Evolutionary conservation across 2,329 filamentous ascomycete species (phyloP), one percentile per base, ranked within the genome.

Genomic region (Nothomitra cinnamomea): DNA sequence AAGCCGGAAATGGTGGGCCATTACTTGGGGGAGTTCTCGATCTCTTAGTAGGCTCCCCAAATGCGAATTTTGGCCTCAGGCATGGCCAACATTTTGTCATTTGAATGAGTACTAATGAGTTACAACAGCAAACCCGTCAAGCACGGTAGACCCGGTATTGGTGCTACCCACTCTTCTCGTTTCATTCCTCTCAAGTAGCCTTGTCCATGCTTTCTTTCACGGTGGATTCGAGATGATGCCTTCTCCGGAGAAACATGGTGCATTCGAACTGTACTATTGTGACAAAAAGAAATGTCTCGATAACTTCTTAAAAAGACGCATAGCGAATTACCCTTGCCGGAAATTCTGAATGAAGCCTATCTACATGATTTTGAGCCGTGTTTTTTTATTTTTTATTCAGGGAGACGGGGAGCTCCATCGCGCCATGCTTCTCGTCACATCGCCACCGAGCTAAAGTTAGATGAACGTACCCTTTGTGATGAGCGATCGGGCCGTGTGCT

Each of bases 1-100:
- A 95, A 95, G 84, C 92, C 92, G 66, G 92, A 98, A 82, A 98
- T 98, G 92, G 92, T 98, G 74, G 92, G 92, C 72, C 90, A 96
- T 80, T 95, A 95, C 81, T 80, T 98, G 63, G 92, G 80, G 69
- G 92, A 98, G 78, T 98, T 98, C 82, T 95, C 89, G 64, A 98
- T 98, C 79, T 92, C 90, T 78, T 98, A 98, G 87, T 94, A 85
- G 66, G 87, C 87, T 61, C 52, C 28, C 43, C 25, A 24, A 17
- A 7, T 25, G 7, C 38, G 15, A n/a, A 45, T 53, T 36, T 17
- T 21, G 3, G 17, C 4, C 3, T 41, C 43, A n/a, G n/a, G n/a
- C n/a, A n/a, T 50, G 42, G 48, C 38, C 38, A 28, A 17, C 3
- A 41, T 21, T 22, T 36, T 53, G 25, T 13, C 43, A 5, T 32